Evolutionary conservation across 306 rosid genomes (phyloP).

Genomic region (Lathyrus sativus): DNA sequence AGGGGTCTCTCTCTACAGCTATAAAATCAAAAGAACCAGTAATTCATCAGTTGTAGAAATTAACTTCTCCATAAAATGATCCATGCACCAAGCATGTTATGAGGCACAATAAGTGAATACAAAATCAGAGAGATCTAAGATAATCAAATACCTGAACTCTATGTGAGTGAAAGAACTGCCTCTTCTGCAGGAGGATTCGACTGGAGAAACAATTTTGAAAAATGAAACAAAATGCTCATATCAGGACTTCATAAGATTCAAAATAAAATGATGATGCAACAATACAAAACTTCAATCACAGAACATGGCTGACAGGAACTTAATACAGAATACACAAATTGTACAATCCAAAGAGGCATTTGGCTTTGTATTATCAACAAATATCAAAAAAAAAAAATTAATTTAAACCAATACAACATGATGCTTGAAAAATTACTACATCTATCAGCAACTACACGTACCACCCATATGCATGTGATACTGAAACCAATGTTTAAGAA

Average conservation of each 20-base stretch:
- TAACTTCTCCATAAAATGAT: slow-evolving; percentile 13
- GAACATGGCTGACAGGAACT: slow-evolving; percentile 13
- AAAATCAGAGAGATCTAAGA: slow-evolving; percentile 25
- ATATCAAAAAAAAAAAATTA: too few species aligned
- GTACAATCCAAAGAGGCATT: slow-evolving; percentile 23
- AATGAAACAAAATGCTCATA: slow-evolving; percentile 33
- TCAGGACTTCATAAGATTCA: slow-evolving; percentile 6
- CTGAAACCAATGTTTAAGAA: neutral
- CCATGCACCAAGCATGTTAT: slow-evolving; percentile 27
- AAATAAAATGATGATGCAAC: neutral
- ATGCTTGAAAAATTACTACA: slow-evolving; percentile 5
- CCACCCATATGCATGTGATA: slow-evolving; percentile 1
- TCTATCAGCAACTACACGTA: slow-evolving; percentile 7
- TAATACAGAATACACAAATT: slow-evolving; percentile 3
- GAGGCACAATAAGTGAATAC: slow-evolving; percentile 32
- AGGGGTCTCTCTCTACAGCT: slow-evolving; percentile 1
- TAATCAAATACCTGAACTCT: slow-evolving; percentile 84
- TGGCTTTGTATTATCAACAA: slow-evolving; percentile 1
- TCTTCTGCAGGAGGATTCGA: slow-evolving; percentile 88
- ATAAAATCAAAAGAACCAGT: slow-evolving; percentile 29
- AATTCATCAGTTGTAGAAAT: slow-evolving; percentile 24
- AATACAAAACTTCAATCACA: slow-evolving; percentile 27
- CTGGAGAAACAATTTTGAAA: slow-evolving; percentile 51
- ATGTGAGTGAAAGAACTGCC: slow-evolving; percentile 98
- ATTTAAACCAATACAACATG: neutral